These are phyloP conservation scores for Phytophthora litchii DNA, from an alignment of 352 stramenopile genomes.

Conservation along the genomic window DNA sequence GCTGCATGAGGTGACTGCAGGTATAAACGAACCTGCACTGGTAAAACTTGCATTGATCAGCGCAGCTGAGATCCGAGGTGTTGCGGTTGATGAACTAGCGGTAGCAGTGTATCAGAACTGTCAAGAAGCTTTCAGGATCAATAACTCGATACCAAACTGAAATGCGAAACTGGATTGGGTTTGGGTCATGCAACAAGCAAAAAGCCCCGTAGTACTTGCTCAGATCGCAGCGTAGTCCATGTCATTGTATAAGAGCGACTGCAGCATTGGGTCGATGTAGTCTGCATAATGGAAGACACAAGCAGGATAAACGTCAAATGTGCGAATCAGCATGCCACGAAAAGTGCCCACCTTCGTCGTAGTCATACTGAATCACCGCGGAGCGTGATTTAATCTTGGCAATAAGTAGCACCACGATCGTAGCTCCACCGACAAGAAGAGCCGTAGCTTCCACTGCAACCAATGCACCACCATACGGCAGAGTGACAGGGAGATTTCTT, in stretches of 20 bases:
- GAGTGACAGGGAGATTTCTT: neutral
- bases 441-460: slow-evolving; percentile 37
- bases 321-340: neutral
- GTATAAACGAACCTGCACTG: slow-evolving; percentile 59
- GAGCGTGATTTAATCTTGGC: slow-evolving; percentile 27
- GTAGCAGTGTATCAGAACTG: slow-evolving; percentile 45
- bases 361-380: slow-evolving; percentile 15
- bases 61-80: slow-evolving; percentile 46
- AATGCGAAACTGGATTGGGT: slow-evolving; percentile 10
- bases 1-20: slow-evolving; percentile 18
- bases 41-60: slow-evolving; percentile 54
- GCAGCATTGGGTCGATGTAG: slow-evolving; percentile 48
- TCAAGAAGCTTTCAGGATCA: slow-evolving; percentile 43
- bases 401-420: slow-evolving; percentile 30
- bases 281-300: slow-evolving; percentile 13
- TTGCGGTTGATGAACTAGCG: slow-evolving; percentile 43
- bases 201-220: slow-evolving; percentile 1
- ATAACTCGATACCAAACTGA: slow-evolving; percentile 8
- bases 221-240: slow-evolving; percentile 84
- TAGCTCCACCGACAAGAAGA: slow-evolving; percentile 37
- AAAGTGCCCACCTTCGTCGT: slow-evolving; percentile 24
- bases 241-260: slow-evolving; percentile 67
- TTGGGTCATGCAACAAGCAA: slow-evolving; percentile 1
- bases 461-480: slow-evolving; percentile 25
- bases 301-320: neutral